These are phyloP conservation scores for Mycena floridula DNA, from an alignment of 768 basidiomycete genomes.

Conservation along the genomic window DNA sequence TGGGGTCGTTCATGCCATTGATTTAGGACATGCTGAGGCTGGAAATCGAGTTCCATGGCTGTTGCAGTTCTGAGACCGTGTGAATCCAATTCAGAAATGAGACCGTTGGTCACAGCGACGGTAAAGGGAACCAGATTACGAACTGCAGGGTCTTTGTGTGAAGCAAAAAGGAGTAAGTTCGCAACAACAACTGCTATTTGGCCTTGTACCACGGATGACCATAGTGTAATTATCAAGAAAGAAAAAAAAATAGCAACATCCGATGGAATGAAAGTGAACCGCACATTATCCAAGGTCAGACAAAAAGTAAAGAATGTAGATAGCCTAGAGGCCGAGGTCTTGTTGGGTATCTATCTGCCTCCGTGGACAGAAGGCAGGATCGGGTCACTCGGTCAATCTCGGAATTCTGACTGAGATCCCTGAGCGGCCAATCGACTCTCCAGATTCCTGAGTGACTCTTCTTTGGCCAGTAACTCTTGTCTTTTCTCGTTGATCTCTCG, in stretches of 20 bases:
- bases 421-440: slow-evolving; percentile 89
- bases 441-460: slow-evolving; percentile 88
- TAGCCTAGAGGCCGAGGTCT: too few species aligned
- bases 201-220: too few species aligned
- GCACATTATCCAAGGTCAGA: too few species aligned
- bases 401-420: slow-evolving; percentile 77
- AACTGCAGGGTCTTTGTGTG: too few species aligned
- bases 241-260: background rate
- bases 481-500: slow-evolving; percentile 97
- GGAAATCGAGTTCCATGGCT: slow-evolving; percentile 34
- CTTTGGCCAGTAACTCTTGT: slow-evolving; percentile 94
- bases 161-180: too few species aligned
- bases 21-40: slow-evolving; percentile 21
- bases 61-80: too few species aligned
- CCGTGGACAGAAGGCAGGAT: background rate
- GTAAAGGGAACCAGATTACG: too few species aligned
- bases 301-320: background rate
- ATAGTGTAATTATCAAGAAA: too few species aligned
- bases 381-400: slow-evolving; percentile 41
- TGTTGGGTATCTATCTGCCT: too few species aligned
- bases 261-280: background rate
- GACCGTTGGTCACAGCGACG: too few species aligned
- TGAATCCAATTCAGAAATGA: too few species aligned
- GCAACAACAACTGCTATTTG: background rate
- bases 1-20: slow-evolving; percentile 27